Percentiles rank a stretch among this genome's conserved stretches.
Conservation (phyloP, 768 basidiomycete genomes). For the Kwoniella sp. region DNA sequence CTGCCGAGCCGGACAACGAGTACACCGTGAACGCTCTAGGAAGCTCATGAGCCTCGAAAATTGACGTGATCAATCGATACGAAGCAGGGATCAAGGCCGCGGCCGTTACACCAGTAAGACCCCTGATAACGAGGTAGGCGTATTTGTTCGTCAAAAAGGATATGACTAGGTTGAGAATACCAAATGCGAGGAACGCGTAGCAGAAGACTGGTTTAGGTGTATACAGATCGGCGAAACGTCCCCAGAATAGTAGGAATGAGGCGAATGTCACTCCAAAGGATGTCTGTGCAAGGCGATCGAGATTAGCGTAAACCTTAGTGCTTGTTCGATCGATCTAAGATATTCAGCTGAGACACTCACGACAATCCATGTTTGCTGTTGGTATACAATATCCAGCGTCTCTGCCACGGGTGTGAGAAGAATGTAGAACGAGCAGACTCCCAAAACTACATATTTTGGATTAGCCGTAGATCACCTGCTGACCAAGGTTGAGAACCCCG, state of each 20-base stretch:
- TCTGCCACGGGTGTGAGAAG: background rate
- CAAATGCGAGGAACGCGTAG: conserved; percentile 36
- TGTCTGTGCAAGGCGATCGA: background rate
- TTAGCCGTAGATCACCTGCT: background rate
- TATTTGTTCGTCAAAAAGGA: conserved; percentile 37
- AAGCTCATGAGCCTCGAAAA: conserved; percentile 34
- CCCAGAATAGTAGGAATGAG: conserved; percentile 35
- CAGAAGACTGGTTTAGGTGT: conserved; percentile 37
- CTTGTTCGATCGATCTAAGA: no score
- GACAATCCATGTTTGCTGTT: conserved; percentile 37
- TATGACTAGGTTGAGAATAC: conserved; percentile 31
- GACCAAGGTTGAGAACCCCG: background rate
- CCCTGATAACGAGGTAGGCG: conserved; percentile 45
- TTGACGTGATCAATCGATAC: conserved; percentile 34
- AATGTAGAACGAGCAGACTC: background rate
- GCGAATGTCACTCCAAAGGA: conserved; percentile 2
- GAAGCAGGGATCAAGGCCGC: conserved; percentile 37
- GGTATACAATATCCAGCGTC: conserved; percentile 5
- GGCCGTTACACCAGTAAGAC: conserved; percentile 37
- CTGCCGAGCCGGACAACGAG: conserved; percentile 5
- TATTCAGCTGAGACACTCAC: conserved; percentile 20
- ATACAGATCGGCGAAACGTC: conserved; percentile 43
- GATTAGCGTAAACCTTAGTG: no score
- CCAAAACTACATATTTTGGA: background rate
- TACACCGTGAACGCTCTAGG: conserved; percentile 34